These are phyloP conservation scores for Penicillium verrucosum DNA, from an alignment of 2,329 filamentous ascomycete species.

Conservation along the genomic window DNA sequence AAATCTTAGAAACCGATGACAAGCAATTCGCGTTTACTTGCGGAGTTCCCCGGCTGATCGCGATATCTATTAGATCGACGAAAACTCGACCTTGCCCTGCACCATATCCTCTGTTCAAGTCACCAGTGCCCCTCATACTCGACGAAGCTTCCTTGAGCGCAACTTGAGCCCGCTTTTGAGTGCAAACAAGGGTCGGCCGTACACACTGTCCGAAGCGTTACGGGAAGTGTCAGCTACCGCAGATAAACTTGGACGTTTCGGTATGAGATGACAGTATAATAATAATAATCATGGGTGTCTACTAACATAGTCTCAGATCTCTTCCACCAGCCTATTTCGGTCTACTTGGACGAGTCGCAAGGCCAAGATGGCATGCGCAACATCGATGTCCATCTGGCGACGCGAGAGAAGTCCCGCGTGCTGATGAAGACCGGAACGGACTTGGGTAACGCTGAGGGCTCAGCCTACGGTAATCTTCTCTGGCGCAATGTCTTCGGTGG, in stretches of 20 bases:
- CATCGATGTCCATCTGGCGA: constrained; percentile 74
- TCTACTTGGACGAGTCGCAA: constrained; percentile 76
- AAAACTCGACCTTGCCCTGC: constrained; percentile 82
- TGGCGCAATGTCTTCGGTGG: constrained; percentile 93
- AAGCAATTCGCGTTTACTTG: neutral
- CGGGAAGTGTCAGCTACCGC: constrained; percentile 67
- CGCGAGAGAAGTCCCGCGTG: constrained; percentile 75
- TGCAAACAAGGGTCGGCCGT: constrained; percentile 62
- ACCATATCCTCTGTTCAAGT: constrained; percentile 83
- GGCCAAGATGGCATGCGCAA: constrained; percentile 67
- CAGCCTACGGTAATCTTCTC: constrained; percentile 81
- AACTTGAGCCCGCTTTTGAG: constrained; percentile 75
- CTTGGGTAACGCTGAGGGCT: constrained; percentile 88
- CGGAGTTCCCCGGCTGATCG: constrained; percentile 15
- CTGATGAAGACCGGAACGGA: constrained; percentile 93
- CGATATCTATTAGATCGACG: constrained; percentile 57
- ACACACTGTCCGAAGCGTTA: constrained; percentile 77
- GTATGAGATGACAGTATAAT: constrained; percentile 47
- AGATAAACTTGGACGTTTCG: constrained; percentile 74
- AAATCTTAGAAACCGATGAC: neutral
- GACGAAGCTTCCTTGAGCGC: constrained; percentile 75
- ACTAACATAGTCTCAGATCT: constrained; percentile 59
- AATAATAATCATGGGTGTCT: neutral
- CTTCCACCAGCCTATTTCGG: constrained; percentile 76
- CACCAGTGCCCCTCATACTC: constrained; percentile 78